Evolutionary conservation across 306 rosid species (phyloP).

Genomic region (Nissolia schottii): DNA sequence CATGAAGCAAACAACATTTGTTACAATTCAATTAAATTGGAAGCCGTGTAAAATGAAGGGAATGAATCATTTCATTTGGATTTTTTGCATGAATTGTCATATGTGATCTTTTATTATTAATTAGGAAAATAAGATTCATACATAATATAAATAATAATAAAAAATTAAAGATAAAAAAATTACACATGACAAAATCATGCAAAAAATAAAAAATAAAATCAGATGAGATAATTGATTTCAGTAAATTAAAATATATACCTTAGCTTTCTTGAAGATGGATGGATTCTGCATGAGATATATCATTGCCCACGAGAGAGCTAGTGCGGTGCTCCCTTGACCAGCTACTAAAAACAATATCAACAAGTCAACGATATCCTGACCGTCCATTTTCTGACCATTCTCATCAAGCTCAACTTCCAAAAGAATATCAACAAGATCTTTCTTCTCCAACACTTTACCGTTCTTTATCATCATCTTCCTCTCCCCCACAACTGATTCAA

Average conservation of each 20-base stretch:
- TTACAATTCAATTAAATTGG: no score
- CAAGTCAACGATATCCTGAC: slow-evolving; percentile 42
- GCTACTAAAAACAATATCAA: slow-evolving; percentile 8
- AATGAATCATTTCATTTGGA: no score
- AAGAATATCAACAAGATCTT: not conserved
- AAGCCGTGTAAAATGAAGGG: no score
- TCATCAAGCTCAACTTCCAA: not conserved
- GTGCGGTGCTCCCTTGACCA: slow-evolving; percentile 1
- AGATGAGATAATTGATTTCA: no score
- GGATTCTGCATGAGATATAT: not conserved
- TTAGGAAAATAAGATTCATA: no score
- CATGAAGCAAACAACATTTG: no score
- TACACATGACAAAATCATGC: no score
- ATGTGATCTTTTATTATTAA: no score
- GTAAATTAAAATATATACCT: not conserved
- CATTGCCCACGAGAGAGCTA: not conserved
- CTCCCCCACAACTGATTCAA: not conserved
- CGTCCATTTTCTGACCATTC: slow-evolving; percentile 29
- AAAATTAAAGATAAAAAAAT: no score
- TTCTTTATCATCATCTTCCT: not conserved
- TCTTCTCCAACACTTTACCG: not conserved
- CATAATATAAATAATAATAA: no score
- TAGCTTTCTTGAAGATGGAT: not conserved
- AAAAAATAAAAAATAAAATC: no score
- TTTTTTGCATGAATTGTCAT: no score